Evolutionary conservation across 352 stramenopile species (phyloP), one percentile per base, ranked within the genome.

Genomic region (Pythium rhizo-oryzae): DNA sequence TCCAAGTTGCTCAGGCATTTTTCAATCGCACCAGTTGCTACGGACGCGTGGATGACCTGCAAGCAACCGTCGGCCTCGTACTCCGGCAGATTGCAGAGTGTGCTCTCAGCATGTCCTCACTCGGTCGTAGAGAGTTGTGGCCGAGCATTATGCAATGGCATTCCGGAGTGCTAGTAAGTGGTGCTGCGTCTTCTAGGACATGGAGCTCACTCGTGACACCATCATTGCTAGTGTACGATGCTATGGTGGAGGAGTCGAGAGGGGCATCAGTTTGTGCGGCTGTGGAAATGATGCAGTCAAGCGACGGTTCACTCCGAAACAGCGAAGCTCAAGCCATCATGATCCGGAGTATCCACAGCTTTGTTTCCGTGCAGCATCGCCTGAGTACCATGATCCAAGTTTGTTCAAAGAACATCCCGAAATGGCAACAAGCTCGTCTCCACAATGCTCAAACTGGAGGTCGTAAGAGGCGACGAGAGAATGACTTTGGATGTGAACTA

Each of bases 121-220:
- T 67, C 23, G 50, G 39, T 33, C 60, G 65, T 33, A 44, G 53
- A 23, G 67, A 70, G 46, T n/a, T 74, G 7, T 74, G 55, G 60
- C 24, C 47, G 23, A 57, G 35, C 43, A 63, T 67, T 51, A 11
- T 63, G 12, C 61, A 53, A 0, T 74, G 67, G 67, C 60, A 72
- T n/a, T 44, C 37, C 9, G 51, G 67, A 18, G 24, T 61, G 16
- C 9, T n/a, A 0, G 18, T 4, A 4, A 3, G 25, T 44, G n/a
- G 23, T 51, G 7, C 43, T 44, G 23, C 21, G 8, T n/a, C 28
- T 0, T 25, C 23, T 21, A 30, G 9, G 7, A 46, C 33, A 18
- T 46, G 15, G 24, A 60, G 9, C 9, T 60, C 49, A 28, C 13
- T 69, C 19, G 12, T 69, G 2, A 16, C 19, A 5, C 28, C 19